Percentiles rank a stretch among this genome's conserved stretches.
Conservation (phyloP, 2,329 filamentous ascomycete genomes). For the Fusarium papillatum region DNA sequence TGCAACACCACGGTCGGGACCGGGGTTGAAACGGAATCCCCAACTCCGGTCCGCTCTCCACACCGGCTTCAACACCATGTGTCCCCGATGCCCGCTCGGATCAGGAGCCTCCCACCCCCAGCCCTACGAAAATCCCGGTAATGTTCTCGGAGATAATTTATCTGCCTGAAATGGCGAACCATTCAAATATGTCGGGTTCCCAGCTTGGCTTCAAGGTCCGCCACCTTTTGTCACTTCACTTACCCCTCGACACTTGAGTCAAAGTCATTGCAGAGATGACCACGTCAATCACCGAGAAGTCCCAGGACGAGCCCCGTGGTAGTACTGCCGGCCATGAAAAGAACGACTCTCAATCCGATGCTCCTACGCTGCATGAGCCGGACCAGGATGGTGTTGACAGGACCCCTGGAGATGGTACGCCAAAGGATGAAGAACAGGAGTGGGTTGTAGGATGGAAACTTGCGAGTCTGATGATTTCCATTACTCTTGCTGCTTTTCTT, state of each 20-base stretch:
- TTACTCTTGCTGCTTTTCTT: conserved; percentile 60
- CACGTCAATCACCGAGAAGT: background rate
- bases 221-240: background rate
- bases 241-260: background rate
- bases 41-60: conserved; percentile 23
- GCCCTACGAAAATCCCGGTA: conserved; percentile 6
- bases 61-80: conserved; percentile 25
- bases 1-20: background rate
- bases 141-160: conserved; percentile 12
- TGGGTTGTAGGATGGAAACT: conserved; percentile 48
- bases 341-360: conserved; percentile 16
- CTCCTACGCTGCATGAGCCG: conserved; percentile 37
- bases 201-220: conserved; percentile 4
- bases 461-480: conserved; percentile 49
- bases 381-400: conserved; percentile 9
- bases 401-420: conserved; percentile 11
- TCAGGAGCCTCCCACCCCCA: conserved; percentile 25
- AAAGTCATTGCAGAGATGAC: conserved; percentile 11
- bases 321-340: conserved; percentile 15
- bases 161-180: conserved; percentile 7
- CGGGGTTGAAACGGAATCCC: conserved; percentile 25
- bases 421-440: conserved; percentile 27
- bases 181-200: conserved; percentile 22
- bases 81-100: conserved; percentile 1
- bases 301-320: background rate